Base-by-base conservation (phyloP, 2,329 filamentous ascomycete species). In the Sclerotinia glacialis region DNA sequence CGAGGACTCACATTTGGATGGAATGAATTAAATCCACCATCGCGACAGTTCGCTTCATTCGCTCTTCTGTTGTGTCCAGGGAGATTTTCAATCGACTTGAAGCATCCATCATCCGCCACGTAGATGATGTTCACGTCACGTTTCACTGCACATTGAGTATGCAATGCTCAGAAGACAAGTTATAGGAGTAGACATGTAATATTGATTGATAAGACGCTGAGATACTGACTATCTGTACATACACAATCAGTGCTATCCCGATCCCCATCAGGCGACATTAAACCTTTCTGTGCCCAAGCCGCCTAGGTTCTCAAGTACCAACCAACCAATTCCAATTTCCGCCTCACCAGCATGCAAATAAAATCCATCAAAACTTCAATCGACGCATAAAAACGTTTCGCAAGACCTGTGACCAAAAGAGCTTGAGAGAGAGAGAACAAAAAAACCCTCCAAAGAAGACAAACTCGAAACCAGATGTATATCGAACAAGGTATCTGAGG, bases 401-500 rank as follows among this genome's bases (percentile, higher is more conserved):
- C 68, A 69, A 59, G 60, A 69, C 65, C 50, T n/a, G 59, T 58
- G 53, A 65, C 55, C 46, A 66, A 65, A 47, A 54, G 37, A 40
- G 46, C 47, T 26, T 12, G 47, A 40, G 21, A 18, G 8, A 49
- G 21, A 26, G 26, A 14, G n/a, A n/a, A n/a, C n/a, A 37, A 47
- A 66, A 37, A 56, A 37, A 5, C 2, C 1, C n/a, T n/a, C 16
- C 1, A 28, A 28, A 26, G 44, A 47, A 60, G 67, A 62, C 67
- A 58, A 62, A 68, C 70, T 60, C 52, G 68, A 65, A 71, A 70
- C 64, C 64, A 71, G 59, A 67, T 74, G 77, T 83, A 82, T 83
- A 83, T 85, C 80, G 82, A 84, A 85, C 83, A 85, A 85, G 83
- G 83, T 85, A 85, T 85, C 81, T 82, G 81, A 79, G 65, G 37